Percentiles rank a stretch among this genome's conserved stretches.
phyloP scores from a whole-genome alignment of 306 rosid species.

The Rosa multiflora region DNA sequence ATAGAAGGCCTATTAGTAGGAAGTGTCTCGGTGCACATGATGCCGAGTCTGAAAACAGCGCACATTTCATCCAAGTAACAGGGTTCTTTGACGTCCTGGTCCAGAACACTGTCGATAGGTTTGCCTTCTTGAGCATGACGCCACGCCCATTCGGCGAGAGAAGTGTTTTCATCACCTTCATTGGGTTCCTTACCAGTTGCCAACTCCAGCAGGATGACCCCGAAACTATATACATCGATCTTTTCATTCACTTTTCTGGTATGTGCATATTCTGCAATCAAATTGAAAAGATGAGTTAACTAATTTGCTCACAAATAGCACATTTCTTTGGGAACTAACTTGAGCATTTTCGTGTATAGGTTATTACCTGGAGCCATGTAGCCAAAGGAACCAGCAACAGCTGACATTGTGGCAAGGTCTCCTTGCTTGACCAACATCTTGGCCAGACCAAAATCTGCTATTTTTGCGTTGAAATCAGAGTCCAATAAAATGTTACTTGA shows the following conservation, averaged over 20 bases:
- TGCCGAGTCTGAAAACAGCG: constrained; percentile 59
- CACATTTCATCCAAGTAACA: constrained; percentile 51
- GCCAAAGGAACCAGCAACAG: constrained; percentile 84
- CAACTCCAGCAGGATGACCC: constrained; percentile 72
- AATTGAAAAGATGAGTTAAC: background rate
- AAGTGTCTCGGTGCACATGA: constrained; percentile 46
- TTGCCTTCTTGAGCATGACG: constrained; percentile 37
- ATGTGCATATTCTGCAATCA: constrained; percentile 60
- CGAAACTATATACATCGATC: constrained; percentile 75
- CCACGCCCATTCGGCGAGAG: constrained; percentile 76
- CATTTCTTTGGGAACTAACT: background rate
- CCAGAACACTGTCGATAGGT: constrained; percentile 46
- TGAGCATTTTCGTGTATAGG: background rate
- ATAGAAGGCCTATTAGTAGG: constrained; percentile 71
- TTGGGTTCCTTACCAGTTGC: constrained; percentile 66
- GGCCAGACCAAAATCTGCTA: constrained; percentile 87
- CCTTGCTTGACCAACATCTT: constrained; percentile 64
- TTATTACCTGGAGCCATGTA: constrained; percentile 89
- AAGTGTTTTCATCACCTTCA: constrained; percentile 53
- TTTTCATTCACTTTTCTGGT: constrained; percentile 64
- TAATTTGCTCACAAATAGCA: background rate
- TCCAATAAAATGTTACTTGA: constrained; percentile 80
- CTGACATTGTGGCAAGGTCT: constrained; percentile 70
- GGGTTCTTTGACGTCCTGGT: constrained; percentile 50
- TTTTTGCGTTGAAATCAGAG: constrained; percentile 66